phyloP scores from a whole-genome alignment of 2,329 filamentous ascomycete species.

The Ophiostoma sp. region DNA sequence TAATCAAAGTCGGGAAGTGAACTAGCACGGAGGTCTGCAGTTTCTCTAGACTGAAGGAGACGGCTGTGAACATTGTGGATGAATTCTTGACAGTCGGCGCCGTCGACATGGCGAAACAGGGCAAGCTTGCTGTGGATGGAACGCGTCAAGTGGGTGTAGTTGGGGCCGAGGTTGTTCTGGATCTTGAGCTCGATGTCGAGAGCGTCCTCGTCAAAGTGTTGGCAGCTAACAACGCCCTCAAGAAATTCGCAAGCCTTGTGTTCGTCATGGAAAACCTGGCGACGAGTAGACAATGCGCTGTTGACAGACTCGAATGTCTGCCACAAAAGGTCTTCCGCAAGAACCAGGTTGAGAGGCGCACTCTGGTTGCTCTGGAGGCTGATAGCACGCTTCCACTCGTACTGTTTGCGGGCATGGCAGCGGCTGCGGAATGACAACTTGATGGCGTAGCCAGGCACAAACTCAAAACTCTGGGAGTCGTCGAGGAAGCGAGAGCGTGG shows the following conservation, averaged over 20 bases:
- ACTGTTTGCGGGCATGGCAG: conserved; percentile 33
- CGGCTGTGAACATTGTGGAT: conserved; percentile 36
- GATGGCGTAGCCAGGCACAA: conserved; percentile 46
- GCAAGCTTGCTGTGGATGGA: conserved; percentile 40
- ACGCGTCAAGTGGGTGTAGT: conserved; percentile 42
- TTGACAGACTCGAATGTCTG: conserved; percentile 41
- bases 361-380: conserved; percentile 44
- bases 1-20: conserved; percentile 46
- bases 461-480: conserved; percentile 42
- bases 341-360: conserved; percentile 43
- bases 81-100: conserved; percentile 43
- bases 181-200: conserved; percentile 44
- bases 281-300: conserved; percentile 38
- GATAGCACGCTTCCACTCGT: conserved; percentile 38
- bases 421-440: conserved; percentile 43
- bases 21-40: conserved; percentile 39
- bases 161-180: conserved; percentile 46
- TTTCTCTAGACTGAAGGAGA: conserved; percentile 37
- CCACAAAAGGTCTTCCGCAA: conserved; percentile 45
- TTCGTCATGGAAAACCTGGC: conserved; percentile 38
- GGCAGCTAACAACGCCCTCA: conserved; percentile 37
- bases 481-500: conserved; percentile 43
- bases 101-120: conserved; percentile 42
- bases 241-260: conserved; percentile 36
- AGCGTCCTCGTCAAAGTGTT: conserved; percentile 40